Evolutionary conservation across 1,139 yeast genomes (phyloP), one percentile per base, ranked within the genome.

Genomic region (Protomyces inundatus): DNA sequence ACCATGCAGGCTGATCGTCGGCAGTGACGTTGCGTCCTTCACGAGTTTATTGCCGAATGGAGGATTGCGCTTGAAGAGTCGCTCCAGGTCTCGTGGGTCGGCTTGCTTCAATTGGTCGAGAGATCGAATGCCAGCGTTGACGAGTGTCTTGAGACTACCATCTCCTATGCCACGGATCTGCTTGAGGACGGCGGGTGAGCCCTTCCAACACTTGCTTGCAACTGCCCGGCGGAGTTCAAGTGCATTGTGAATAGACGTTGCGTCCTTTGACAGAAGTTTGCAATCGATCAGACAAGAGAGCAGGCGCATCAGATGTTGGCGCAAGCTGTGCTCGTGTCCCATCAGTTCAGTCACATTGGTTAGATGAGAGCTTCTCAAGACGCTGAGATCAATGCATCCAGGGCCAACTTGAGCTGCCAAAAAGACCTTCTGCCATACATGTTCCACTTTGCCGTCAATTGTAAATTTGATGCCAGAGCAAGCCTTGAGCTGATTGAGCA

Each of bases 131-230:
- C 76, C 73, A 12, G 76, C 76, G 23, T 72, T 75, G 0, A 74
- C 71, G 55, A 82, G 73, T 54, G 74, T 77, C 55, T 77, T 73
- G 0, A 79, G 76, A 33, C 77, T 73, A 0, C 74, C 77, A 1
- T 77, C 66, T 0, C 82, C 83, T 33, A 82, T 70, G 4, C 79
- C 80, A 34, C 78, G 78, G 16, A 82, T 65, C 65, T 82, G 85
- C 61, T 78, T 73, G 34, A 82, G 70, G 7, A 77, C 77, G 68
- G 76, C 73, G 0, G 80, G 72, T 0, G 79, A 71, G 56, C 76
- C 77, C 67, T 81, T 84, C 85, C 85, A 82, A 30, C 83, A 76
- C 65, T 73, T 75, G 0, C 81, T 81, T 54, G 70, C 70, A 2
- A 81, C 65, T 54, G 80, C 77, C 61, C 82, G 71, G 2, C 71